A percentile compares a stretch with the other conserved stretches of the same genome.
Evolutionary conservation across 2,329 filamentous ascomycete species (phyloP).

Genomic region (Colletotrichum sp.): DNA sequence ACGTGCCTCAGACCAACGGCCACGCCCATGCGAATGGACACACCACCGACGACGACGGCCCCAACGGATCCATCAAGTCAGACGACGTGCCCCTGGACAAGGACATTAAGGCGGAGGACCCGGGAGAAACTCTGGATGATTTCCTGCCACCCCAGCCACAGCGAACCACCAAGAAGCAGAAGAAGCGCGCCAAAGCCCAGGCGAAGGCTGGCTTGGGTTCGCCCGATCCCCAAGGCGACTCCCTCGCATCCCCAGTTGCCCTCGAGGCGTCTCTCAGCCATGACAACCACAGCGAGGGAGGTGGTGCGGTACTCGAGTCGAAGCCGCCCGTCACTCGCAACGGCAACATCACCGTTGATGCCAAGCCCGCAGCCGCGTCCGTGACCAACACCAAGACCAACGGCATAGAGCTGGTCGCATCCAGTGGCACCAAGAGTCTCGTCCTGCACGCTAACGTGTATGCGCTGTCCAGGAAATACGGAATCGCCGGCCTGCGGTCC

Average conservation of each 20-base stretch:
- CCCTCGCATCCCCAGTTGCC: not conserved
- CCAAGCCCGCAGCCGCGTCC: not conserved
- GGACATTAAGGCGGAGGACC: not conserved
- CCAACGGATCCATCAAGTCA: not conserved
- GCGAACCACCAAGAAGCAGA: conserved; percentile 6
- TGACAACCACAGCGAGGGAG: not conserved
- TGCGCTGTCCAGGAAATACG: conserved; percentile 1
- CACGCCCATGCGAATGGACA: not conserved
- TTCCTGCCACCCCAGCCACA: conserved; percentile 1
- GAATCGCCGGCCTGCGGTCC: not conserved
- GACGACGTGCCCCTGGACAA: not conserved
- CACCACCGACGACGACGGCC: not conserved
- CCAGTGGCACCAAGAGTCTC: not conserved
- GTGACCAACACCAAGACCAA: not conserved
- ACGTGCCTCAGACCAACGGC: not conserved
- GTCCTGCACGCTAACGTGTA: conserved; percentile 9
- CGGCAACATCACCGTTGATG: not conserved
- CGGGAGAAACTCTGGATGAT: not conserved
- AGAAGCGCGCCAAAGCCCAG: conserved; percentile 3
- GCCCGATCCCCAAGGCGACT: not conserved
- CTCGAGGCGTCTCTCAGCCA: not conserved
- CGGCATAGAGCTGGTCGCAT: not conserved
- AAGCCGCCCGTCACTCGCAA: not conserved
- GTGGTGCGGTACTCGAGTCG: not conserved
- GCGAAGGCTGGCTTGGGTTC: not conserved